Base-by-base conservation (phyloP, 371 early-diverging fungal species). In the Mortierella sp. region DNA sequence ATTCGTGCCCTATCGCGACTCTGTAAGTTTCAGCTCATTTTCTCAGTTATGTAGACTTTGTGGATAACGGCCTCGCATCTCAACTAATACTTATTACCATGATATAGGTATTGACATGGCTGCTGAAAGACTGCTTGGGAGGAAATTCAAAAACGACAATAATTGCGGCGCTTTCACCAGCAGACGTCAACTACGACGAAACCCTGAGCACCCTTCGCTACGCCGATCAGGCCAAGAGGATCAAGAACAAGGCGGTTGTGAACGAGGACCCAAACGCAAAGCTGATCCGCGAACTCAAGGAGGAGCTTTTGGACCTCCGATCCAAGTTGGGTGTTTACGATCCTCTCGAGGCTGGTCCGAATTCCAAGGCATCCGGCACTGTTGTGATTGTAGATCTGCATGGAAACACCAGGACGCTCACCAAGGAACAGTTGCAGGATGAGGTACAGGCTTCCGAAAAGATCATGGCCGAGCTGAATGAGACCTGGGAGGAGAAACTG, bases 131-230 rank as follows among this genome's bases (percentile, higher is more conserved):
- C 80, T 97, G 96, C 24, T 89, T 98, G 0, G 97, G 97, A 79
- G 98, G 98, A 75, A 97, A 98, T 81, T 96, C 98, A 48, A 97
- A 98, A 76, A 97, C 98, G 8, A 93, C 97, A 71, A 98, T 99
- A 94, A 94, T 98, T 77, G 97, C 97, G 16, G 96, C 96, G 1
- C 93, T 97, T 55, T 95, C 96, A 34, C 96, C 96, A 0, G 94
- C 96, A 6, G 94, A 95, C 72, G 76, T 89, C 74, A 90, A 82
- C 79, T 94, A 92, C 58, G 95, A 95, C 74, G 99, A 98, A 89
- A 96, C 98, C 1, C 91, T 99, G 19, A 96, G 97, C 78, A 99
- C 99, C 0, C 90, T 99, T 28, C 94, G 98, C 38, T 99, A 98
- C 87, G 99, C 98, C 14, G 97, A 98, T 87, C 95, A 97, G 54